Evolutionary conservation across 306 rosid genomes (phyloP).

Genomic region (Acacia melanoxylon): DNA sequence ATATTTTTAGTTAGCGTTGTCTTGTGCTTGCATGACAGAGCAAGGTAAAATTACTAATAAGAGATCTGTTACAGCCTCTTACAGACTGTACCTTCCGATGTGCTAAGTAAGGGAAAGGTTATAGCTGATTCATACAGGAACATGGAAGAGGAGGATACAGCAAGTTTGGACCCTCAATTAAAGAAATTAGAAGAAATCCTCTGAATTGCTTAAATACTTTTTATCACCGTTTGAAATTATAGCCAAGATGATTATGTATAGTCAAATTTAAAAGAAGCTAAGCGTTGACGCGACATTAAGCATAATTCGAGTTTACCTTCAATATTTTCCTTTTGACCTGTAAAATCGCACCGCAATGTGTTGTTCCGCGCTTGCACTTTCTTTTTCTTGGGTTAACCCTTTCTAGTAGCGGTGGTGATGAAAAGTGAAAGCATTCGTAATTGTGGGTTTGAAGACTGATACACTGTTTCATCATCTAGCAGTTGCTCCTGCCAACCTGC

Average conservation of each 20-base stretch:
- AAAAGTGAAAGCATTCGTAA: background rate
- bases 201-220: slow-evolving; percentile 29
- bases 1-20: background rate
- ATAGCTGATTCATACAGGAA: slow-evolving; percentile 76
- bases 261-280: background rate
- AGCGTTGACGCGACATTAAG: background rate
- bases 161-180: slow-evolving; percentile 56
- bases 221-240: background rate
- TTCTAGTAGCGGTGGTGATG: background rate
- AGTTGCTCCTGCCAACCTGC: background rate
- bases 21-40: background rate
- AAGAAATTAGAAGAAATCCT: slow-evolving; percentile 74
- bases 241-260: background rate
- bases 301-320: background rate
- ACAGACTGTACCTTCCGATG: slow-evolving; percentile 82
- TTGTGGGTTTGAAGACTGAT: background rate
- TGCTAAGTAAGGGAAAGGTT: slow-evolving; percentile 68
- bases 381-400: background rate
- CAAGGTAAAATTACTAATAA: slow-evolving; percentile 25
- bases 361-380: background rate
- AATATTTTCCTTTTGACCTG: background rate
- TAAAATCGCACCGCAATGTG: background rate
- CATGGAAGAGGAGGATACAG: slow-evolving; percentile 47
- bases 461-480: background rate
- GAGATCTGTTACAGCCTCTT: slow-evolving; percentile 70